Evolutionary conservation across 257 asterid genomes (phyloP), one percentile per base, ranked within the genome.

Genomic region (Solanum peruvianum): DNA sequence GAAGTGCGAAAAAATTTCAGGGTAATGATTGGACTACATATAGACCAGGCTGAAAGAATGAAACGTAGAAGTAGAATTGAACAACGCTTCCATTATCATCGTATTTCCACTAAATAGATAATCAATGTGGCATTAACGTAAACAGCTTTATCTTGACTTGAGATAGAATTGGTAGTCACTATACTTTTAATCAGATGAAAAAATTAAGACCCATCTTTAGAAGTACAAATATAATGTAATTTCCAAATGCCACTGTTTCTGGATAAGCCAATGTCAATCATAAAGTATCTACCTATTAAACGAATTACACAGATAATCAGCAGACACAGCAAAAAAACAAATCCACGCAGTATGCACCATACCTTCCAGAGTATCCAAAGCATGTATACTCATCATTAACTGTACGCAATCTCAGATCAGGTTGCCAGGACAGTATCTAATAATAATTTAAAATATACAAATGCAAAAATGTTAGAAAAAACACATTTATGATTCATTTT

Each of bases 291-390:
- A 49, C 45, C 44, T 47, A 62, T 81, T 49, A 45, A 81, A 49
- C 69, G 52, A 80, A 81, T 47, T 49, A 81, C 44, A 81, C 64
- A 81, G 85, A 49, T 72, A n/a, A 86, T 72, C 82, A 44, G 78
- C 29, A 45, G 71, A 49, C 87, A 72, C 14, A 49, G 45, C 81
- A 23, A 82, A 83, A 16, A 86, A 82, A 52, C 88, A 87, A 82
- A 87, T 76, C 62, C 80, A 85, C 45, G 85, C 84, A 77, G 82
- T 45, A 47, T 69, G 71, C 76, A 73, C 81, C 88, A 85, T 97
- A 97, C 99, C 98, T 97, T 75, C 89, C 97, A 37, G 99, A 93
- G 93, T 91, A 95, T 86, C 94, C 98, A 87, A 97, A 95, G 96
- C 99, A 97, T 69, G 98, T 95, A 90, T 97, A 97, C 88, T 90